A percentile compares a stretch with the other conserved stretches of the same genome.
phyloP scores from a whole-genome alignment of 83 land plant genomes.

The Thuja plicata region DNA sequence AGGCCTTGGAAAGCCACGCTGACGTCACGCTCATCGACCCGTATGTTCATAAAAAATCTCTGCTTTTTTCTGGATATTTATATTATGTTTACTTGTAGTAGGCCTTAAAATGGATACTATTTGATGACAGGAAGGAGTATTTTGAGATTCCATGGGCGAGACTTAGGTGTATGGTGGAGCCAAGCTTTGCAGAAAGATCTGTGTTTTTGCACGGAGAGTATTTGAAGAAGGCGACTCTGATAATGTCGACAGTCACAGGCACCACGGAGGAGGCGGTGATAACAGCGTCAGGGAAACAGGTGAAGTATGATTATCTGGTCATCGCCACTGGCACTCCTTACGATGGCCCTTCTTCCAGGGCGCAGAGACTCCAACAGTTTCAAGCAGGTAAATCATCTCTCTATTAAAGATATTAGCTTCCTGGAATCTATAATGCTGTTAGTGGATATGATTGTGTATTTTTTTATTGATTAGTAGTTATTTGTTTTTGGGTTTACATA shows the following conservation, averaged over 20 bases:
- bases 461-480: too few species aligned
- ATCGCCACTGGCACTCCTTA: not conserved
- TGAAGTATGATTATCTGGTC: slow-evolving; percentile 72
- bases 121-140: slow-evolving; percentile 59
- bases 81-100: too few species aligned
- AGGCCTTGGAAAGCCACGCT: slow-evolving; percentile 31
- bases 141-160: slow-evolving; percentile 75
- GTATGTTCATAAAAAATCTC: slow-evolving; percentile 22
- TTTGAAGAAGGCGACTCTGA: slow-evolving; percentile 41
- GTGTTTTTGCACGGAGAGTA: slow-evolving; percentile 63
- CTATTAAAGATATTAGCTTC: too few species aligned
- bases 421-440: too few species aligned
- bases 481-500: too few species aligned
- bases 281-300: slow-evolving; percentile 39
- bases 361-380: slow-evolving; percentile 49
- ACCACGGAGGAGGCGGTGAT: slow-evolving; percentile 44
- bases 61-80: too few species aligned
- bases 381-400: not conserved
- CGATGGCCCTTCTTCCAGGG: slow-evolving; percentile 36
- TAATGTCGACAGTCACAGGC: slow-evolving; percentile 33
- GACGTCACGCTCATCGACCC: slow-evolving; percentile 65
- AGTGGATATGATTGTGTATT: too few species aligned
- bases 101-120: too few species aligned
- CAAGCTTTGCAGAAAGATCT: slow-evolving; percentile 62
- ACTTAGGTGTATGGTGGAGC: slow-evolving; percentile 76